Evolutionary conservation across 176 grass and related monocot species (phyloP), one percentile per base, ranked within the genome.

Genomic region (Pontederia crassipes): DNA sequence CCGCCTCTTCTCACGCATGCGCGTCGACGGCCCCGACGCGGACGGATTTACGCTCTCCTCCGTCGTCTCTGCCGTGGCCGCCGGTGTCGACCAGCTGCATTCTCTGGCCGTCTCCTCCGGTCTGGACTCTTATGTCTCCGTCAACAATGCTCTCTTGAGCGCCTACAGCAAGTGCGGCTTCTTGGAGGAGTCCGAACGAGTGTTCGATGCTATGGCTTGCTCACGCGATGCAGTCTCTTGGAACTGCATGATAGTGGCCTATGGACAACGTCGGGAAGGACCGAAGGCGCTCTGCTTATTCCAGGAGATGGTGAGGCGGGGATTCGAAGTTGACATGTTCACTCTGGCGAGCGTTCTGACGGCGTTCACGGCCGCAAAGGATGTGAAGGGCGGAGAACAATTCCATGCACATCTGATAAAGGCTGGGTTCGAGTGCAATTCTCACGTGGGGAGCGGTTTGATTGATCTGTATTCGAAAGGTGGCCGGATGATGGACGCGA

Each of bases 221-320:
- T 10, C 3, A 0, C 49, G 67, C 15, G 74, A 72, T 54, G 67
- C 63, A 28, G 79, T 81, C 46, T 72, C 73, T 6, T 81, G 79
- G 79, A 81, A 81, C 47, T 81, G 79, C 55, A 81, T 81, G 67
- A 81, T 81, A 15, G 73, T 70, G 4, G 79, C 70, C 26, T 81
- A 65, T 11, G 79, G 79, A 26, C 79, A 76, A 11, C 67, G 76
- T 16, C 54, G 67, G 45, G 53, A 67, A 24, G 79, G 72, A 26
- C 12, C 35, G 11, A 81, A 62, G 29, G 79, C 79, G 53, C 55
- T 81, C 66, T 52, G 32, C 49, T 58, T 81, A 55, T 81, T 72
- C 29, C 67, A 81, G 55, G 61, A 75, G 18, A 81, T 81, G 79
- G 54, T 70, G 61, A 61, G 49, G 73, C 45, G 29, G 18, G 79